Evolutionary conservation across 805 yeast genomes (phyloP).

Genomic region (Yarrowia sp.): DNA sequence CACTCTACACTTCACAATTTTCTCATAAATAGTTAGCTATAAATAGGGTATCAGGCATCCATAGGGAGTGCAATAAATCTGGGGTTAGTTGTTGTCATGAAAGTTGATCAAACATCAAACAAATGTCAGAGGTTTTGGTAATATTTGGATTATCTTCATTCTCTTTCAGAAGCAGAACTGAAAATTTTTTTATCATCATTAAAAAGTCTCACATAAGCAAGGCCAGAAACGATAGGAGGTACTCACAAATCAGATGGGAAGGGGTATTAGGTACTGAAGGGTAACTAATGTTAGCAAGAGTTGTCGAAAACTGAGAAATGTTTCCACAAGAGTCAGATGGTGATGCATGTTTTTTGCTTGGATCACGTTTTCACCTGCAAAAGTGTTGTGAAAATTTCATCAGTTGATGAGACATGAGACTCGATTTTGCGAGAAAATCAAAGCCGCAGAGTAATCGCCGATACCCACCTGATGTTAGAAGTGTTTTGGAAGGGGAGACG

Average conservation of each 20-base stretch:
- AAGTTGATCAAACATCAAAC: neutral
- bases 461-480: slow-evolving; percentile 39
- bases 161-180: slow-evolving; percentile 98
- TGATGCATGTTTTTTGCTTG: slow-evolving; percentile 92
- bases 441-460: neutral
- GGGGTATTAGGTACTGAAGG: slow-evolving; percentile 25
- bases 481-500: slow-evolving; percentile 16
- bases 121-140: slow-evolving; percentile 38
- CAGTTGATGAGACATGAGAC: slow-evolving; percentile 40
- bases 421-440: neutral
- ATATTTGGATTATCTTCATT: slow-evolving; percentile 70
- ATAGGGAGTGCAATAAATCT: slow-evolving; percentile 7
- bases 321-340: slow-evolving; percentile 73
- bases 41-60: slow-evolving; percentile 20
- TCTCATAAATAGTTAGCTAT: slow-evolving; percentile 3
- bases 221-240: slow-evolving; percentile 2
- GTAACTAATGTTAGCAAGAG: slow-evolving; percentile 18
- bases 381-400: slow-evolving; percentile 46
- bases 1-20: neutral
- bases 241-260: slow-evolving; percentile 38
- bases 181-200: slow-evolving; percentile 68
- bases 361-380: slow-evolving; percentile 66
- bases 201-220: slow-evolving; percentile 43
- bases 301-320: slow-evolving; percentile 8
- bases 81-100: slow-evolving; percentile 2